Conservation (phyloP, 2,329 filamentous ascomycete genomes). For the Aspergillus spinulosporus region DNA sequence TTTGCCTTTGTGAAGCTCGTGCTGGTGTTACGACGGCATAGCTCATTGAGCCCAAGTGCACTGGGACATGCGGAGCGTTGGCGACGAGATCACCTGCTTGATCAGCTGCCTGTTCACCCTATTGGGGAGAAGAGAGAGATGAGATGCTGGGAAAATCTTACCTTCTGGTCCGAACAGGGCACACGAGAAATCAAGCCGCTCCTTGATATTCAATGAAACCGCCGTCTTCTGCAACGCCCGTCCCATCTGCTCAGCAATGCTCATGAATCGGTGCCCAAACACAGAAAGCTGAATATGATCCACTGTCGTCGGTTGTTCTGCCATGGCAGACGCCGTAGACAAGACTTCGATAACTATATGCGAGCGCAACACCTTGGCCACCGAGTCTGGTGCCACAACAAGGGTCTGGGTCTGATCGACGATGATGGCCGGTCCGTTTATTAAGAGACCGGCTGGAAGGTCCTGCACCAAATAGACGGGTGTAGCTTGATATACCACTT, state of each 20-base stretch:
- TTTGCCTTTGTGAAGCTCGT: conserved; percentile 76
- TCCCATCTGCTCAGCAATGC: conserved; percentile 61
- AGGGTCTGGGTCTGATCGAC: conserved; percentile 78
- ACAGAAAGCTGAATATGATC: conserved; percentile 57
- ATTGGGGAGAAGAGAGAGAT: neutral
- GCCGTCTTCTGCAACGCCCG: conserved; percentile 57
- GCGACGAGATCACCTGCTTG: conserved; percentile 62
- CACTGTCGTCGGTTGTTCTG: conserved; percentile 29
- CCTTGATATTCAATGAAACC: conserved; percentile 71
- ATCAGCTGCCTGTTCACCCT: neutral
- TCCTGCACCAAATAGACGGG: conserved; percentile 39
- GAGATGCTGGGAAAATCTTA: neutral
- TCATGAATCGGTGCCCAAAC: conserved; percentile 60
- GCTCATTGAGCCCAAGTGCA: conserved; percentile 82
- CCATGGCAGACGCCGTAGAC: conserved; percentile 42
- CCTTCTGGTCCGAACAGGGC: conserved; percentile 73
- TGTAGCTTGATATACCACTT: conserved; percentile 33
- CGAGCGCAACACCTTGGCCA: conserved; percentile 77
- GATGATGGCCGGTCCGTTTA: conserved; percentile 75
- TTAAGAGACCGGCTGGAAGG: neutral
- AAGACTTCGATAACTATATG: conserved; percentile 87
- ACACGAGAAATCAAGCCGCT: conserved; percentile 82
- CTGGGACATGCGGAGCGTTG: conserved; percentile 73
- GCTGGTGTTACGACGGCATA: conserved; percentile 75
- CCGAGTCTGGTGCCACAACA: conserved; percentile 76